Percentiles rank a stretch among this genome's conserved stretches.
phyloP scores from a whole-genome alignment of 2,329 filamentous ascomycete genomes.

The Trichoderma sp. region DNA sequence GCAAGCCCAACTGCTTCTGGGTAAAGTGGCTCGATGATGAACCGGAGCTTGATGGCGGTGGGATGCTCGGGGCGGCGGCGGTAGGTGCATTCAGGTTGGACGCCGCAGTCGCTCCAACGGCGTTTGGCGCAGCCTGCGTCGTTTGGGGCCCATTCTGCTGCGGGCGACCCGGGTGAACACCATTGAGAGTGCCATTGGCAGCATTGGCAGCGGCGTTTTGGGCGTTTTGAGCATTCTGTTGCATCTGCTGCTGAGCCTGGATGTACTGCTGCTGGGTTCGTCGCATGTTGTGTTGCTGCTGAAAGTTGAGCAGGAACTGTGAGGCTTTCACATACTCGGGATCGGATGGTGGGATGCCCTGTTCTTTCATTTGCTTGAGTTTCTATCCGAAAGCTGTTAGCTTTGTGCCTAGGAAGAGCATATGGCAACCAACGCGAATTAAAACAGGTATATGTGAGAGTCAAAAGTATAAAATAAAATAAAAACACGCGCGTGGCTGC shows the following conservation, averaged over 20 bases:
- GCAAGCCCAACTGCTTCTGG: slow-evolving; percentile 71
- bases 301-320: slow-evolving; percentile 69
- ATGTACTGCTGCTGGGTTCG: slow-evolving; percentile 44
- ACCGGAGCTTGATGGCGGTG: slow-evolving; percentile 30
- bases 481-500: slow-evolving; percentile 27
- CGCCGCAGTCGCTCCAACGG: slow-evolving; percentile 40
- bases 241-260: slow-evolving; percentile 38
- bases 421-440: slow-evolving; percentile 1
- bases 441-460: background rate
- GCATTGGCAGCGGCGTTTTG: slow-evolving; percentile 48
- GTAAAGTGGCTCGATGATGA: slow-evolving; percentile 61
- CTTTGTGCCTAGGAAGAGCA: background rate
- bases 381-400: slow-evolving; percentile 53
- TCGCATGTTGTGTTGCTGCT: slow-evolving; percentile 60
- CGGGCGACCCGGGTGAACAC: slow-evolving; percentile 40
- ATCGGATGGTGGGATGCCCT: slow-evolving; percentile 75
- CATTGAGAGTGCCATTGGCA: slow-evolving; percentile 54
- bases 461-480: background rate
- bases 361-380: slow-evolving; percentile 83
- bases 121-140: slow-evolving; percentile 31
- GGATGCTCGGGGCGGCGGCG: slow-evolving; percentile 34
- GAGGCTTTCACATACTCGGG: slow-evolving; percentile 85
- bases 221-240: slow-evolving; percentile 42
- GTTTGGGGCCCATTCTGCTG: slow-evolving; percentile 37
- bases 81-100: slow-evolving; percentile 34